Conservation (phyloP, 345 rosid species). For the Rhizophora mangle region DNA sequence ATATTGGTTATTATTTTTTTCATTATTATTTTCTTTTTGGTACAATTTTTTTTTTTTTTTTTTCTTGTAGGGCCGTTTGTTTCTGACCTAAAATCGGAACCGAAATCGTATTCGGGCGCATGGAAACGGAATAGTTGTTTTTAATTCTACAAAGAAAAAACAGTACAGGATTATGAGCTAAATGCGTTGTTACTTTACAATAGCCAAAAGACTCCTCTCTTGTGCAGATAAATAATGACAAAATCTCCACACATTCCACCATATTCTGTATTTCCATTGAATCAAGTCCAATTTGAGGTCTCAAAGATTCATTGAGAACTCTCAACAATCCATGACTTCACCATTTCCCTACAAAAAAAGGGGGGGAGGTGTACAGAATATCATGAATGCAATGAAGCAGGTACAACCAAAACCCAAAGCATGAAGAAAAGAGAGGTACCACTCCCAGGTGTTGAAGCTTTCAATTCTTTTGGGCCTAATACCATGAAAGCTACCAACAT, state of each 20-base stretch:
- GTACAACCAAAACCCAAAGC: neutral
- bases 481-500: neutral
- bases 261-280: neutral
- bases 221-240: neutral
- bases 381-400: neutral
- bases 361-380: neutral
- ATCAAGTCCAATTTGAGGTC: neutral
- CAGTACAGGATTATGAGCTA: neutral
- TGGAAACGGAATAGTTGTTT: too few species aligned
- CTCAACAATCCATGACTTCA: constrained; percentile 11
- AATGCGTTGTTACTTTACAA: constrained; percentile 20
- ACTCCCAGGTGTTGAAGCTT: constrained; percentile 21
- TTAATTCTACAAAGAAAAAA: neutral
- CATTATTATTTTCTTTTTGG: too few species aligned
- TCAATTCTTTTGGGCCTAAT: neutral
- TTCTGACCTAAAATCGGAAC: too few species aligned
- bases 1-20: too few species aligned
- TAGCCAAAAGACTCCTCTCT: constrained; percentile 29
- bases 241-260: neutral
- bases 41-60: too few species aligned
- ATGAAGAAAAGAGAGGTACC: constrained; percentile 10
- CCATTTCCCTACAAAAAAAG: constrained; percentile 20
- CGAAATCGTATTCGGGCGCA: too few species aligned
- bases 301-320: neutral
- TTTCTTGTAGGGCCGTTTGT: too few species aligned